Evolutionary conservation across 2,329 filamentous ascomycete species (phyloP).

Genomic region (Aspergillus sp.): DNA sequence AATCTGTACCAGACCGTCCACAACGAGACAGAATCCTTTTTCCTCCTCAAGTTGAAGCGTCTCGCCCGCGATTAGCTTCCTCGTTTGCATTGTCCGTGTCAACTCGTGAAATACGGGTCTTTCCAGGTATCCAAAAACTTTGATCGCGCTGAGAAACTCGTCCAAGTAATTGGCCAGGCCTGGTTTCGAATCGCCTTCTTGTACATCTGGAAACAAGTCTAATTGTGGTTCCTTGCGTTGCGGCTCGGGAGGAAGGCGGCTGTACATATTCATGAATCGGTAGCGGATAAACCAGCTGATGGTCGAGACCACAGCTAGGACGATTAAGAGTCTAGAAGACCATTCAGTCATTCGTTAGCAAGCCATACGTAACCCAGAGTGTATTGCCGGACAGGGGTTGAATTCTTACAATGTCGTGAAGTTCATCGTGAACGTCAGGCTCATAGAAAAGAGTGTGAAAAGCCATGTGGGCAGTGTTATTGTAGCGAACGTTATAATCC

Average conservation of each 20-base stretch:
- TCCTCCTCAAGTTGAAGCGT: conserved; percentile 95
- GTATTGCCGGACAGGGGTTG: no score
- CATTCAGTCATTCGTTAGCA: conserved; percentile 16
- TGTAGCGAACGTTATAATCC: conserved; percentile 80
- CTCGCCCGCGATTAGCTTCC: conserved; percentile 93
- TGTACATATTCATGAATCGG: conserved; percentile 96
- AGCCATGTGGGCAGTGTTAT: conserved; percentile 88
- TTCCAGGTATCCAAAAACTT: conserved; percentile 97
- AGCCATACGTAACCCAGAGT: not conserved
- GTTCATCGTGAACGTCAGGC: conserved; percentile 97
- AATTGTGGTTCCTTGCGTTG: conserved; percentile 95
- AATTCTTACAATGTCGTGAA: conserved; percentile 82
- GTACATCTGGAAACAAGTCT: conserved; percentile 90
- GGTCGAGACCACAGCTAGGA: conserved; percentile 77
- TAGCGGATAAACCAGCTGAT: conserved; percentile 94
- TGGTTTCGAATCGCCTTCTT: conserved; percentile 86
- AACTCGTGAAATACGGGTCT: conserved; percentile 96
- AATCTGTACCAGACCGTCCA: conserved; percentile 94
- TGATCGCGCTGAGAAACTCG: conserved; percentile 97
- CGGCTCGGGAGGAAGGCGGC: conserved; percentile 87
- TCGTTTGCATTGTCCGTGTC: conserved; percentile 96
- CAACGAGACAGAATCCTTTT: conserved; percentile 96
- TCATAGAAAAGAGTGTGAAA: conserved; percentile 88
- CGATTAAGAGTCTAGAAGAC: conserved; percentile 69
- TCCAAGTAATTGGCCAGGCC: conserved; percentile 95